Base-by-base conservation (phyloP, 257 asterid genomes). In the Paulownia fortunei region DNA sequence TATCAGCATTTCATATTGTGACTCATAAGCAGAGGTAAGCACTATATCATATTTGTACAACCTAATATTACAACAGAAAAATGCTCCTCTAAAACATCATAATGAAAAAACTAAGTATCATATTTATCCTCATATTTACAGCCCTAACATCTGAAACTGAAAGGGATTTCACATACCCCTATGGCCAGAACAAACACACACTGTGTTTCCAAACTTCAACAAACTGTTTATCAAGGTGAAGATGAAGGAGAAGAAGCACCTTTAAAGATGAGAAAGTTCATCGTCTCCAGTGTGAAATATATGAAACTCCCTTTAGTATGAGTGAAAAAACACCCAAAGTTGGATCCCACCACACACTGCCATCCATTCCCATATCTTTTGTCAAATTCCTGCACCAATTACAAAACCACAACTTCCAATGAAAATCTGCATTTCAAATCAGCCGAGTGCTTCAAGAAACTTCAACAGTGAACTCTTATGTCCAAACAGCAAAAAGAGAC, bases 291-390 rank as follows among this genome's bases (percentile, higher is more conserved):
- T 34, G 97, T 92, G 82, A 94, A 94, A 79, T 94, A 92, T 79
- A 94, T 91, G 87, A 92, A 94, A 74, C 91, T 87, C 83, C 98
- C 97, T 87, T 87, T 88, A 0, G 81, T 81, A 58, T 92, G 97
- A 5, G 98, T 92, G 90, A 94, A 94, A 70, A 89, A 94, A 85
- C 98, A 94, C 18, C 98, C 97, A 73, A 94, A 94, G 88, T 94
- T 89, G 41, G 97, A 88, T 64, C 98, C 98, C 85, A 92, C 98
- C 82, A 94, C 97, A 73, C 97, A 92, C 84, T 90, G 98, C 98
- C 98, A 92, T 21, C 98, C 97, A 82, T 66, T 76, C 69, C 94
- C 98, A 84, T 94, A 92, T 81, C 63, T 86, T 47, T 47, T 86
- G 83, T 94, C 98, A 84, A 94, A 91, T 69, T 94, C 97, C 98